phyloP scores from a whole-genome alignment of 2,329 filamentous ascomycete species.

The Trichoderma aggressivum region DNA sequence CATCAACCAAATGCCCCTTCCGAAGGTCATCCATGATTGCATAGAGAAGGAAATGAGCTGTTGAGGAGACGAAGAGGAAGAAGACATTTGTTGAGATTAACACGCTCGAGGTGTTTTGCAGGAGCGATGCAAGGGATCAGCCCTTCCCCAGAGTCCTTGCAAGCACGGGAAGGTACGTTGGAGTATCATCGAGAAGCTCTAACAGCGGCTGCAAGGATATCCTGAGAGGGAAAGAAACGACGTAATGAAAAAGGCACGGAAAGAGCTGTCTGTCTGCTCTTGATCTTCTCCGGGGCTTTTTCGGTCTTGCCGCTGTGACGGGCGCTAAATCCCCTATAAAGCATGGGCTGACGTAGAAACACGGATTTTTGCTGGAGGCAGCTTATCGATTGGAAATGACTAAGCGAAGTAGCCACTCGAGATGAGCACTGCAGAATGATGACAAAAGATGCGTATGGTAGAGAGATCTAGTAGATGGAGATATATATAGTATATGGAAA shows the following conservation, averaged over 20 bases:
- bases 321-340: not conserved
- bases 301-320: not conserved
- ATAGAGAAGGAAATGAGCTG: not conserved
- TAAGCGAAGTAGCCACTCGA: not conserved
- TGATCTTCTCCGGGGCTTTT: not conserved
- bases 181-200: not conserved
- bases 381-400: constrained; percentile 8
- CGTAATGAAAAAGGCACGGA: not conserved
- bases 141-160: not conserved
- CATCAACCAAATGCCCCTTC: not conserved
- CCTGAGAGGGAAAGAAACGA: not conserved
- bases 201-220: not conserved
- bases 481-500: no score
- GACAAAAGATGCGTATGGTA: not conserved
- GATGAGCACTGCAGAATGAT: not conserved
- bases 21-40: not conserved
- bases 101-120: not conserved
- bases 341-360: not conserved
- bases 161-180: not conserved
- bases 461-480: not conserved
- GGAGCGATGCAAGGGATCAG: not conserved
- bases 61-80: not conserved
- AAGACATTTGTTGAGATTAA: not conserved
- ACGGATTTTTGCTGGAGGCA: not conserved
- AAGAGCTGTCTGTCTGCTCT: not conserved